phyloP scores from a whole-genome alignment of 768 basidiomycete species.

The Pulveroboletus sp. region DNA sequence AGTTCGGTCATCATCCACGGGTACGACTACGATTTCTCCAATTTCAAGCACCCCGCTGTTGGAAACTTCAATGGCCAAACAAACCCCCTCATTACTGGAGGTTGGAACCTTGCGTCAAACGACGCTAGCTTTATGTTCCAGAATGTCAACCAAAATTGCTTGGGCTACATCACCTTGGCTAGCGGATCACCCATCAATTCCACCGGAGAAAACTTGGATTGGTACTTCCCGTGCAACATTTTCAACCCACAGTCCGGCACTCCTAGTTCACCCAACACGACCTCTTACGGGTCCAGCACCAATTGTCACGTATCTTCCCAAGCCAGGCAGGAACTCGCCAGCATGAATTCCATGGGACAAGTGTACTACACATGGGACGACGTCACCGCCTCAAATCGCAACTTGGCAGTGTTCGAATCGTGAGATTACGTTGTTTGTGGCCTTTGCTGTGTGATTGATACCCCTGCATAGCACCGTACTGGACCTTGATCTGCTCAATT shows the following conservation, averaged over 20 bases:
- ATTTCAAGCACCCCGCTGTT: slow-evolving; percentile 78
- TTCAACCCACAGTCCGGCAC: slow-evolving; percentile 61
- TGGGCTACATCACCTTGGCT: slow-evolving; percentile 69
- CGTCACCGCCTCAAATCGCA: slow-evolving; percentile 60
- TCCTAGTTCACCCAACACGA: too few species aligned
- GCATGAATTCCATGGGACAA: slow-evolving; percentile 62
- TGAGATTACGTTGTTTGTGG: slow-evolving; percentile 40
- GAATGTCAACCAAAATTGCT: slow-evolving; percentile 80
- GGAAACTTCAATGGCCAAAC: slow-evolving; percentile 68
- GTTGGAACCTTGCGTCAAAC: slow-evolving; percentile 77
- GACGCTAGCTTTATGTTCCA: slow-evolving; percentile 97
- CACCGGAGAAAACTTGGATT: slow-evolving; percentile 60
- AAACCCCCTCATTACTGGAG: slow-evolving; percentile 78
- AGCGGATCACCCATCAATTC: slow-evolving; percentile 67
- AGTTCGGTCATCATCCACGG: slow-evolving; percentile 92
- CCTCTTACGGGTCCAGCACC: slow-evolving; percentile 57
- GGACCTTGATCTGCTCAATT: slow-evolving; percentile 79
- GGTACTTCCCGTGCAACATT: slow-evolving; percentile 98
- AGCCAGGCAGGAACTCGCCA: slow-evolving; percentile 51
- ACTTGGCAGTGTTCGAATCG: slow-evolving; percentile 93
- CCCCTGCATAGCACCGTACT: slow-evolving; percentile 63
- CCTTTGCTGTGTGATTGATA: slow-evolving; percentile 3
- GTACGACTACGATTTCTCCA: slow-evolving; percentile 85
- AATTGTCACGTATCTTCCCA: slow-evolving; percentile 67
- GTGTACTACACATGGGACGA: slow-evolving; percentile 95